Conservation (phyloP, 768 basidiomycete genomes). For the Rhizopogon vinicolor region DNA sequence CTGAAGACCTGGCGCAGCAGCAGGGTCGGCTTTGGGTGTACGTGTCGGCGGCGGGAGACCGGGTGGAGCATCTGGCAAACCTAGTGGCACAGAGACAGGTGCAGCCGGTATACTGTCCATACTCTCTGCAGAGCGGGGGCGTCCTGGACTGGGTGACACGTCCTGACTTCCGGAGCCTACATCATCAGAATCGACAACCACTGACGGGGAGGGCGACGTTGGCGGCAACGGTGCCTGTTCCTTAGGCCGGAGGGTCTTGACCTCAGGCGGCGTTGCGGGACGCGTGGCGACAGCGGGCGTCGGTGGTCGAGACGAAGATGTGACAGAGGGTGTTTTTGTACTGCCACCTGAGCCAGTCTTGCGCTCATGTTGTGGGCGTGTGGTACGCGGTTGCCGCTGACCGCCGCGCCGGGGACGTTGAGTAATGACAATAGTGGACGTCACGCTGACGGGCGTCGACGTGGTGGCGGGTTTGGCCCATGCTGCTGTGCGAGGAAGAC, state of each 20-base stretch:
- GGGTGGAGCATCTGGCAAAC: constrained; percentile 49
- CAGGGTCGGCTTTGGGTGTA: constrained; percentile 46
- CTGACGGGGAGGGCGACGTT: constrained; percentile 42
- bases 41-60: constrained; percentile 50
- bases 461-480: constrained; percentile 48
- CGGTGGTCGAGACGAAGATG: constrained; percentile 53
- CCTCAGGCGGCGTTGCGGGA: constrained; percentile 41
- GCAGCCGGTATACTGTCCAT: constrained; percentile 24
- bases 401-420: constrained; percentile 42
- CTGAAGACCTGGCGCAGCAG: constrained; percentile 36
- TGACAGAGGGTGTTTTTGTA: constrained; percentile 42
- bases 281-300: constrained; percentile 42
- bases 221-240: constrained; percentile 36
- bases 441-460: constrained; percentile 10
- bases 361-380: constrained; percentile 38
- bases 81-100: constrained; percentile 38
- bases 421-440: constrained; percentile 17
- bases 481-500: constrained; percentile 64
- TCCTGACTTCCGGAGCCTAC: constrained; percentile 40
- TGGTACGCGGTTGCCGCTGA: constrained; percentile 44
- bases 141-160: constrained; percentile 34
- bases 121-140: constrained; percentile 38
- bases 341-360: constrained; percentile 32
- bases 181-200: constrained; percentile 51
- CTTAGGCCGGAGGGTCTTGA: constrained; percentile 35